Conservation (phyloP, 768 basidiomycete genomes). For the Lactarius deliciosus region DNA sequence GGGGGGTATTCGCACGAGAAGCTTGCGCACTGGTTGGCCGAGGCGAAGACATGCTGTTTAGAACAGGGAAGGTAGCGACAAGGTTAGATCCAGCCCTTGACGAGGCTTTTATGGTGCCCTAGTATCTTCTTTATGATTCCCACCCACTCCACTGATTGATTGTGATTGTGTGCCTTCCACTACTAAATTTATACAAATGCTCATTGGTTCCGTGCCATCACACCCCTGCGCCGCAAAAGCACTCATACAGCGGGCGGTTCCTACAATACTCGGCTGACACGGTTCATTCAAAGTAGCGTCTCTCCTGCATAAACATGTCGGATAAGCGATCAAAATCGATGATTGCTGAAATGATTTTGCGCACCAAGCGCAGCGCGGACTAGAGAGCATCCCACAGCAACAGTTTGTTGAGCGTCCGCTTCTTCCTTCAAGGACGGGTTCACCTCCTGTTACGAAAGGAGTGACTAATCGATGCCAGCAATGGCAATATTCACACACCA, state of each 20-base stretch:
- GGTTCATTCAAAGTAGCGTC: conserved; percentile 30
- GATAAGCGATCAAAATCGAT: not conserved
- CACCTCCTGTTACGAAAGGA: conserved; percentile 64
- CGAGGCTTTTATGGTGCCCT: not conserved
- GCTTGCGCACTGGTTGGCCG: conserved; percentile 22
- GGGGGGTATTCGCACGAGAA: conserved; percentile 31
- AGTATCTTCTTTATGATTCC: not conserved
- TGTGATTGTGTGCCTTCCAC: not conserved
- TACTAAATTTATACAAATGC: conserved; percentile 11
- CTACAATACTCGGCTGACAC: not conserved
- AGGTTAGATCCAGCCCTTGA: not conserved
- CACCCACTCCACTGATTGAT: not conserved
- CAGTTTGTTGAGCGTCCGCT: conserved; percentile 77
- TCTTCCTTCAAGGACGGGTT: conserved; percentile 89
- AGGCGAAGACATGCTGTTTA: conserved; percentile 30
- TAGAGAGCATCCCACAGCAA: conserved; percentile 86
- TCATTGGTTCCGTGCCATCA: conserved; percentile 8
- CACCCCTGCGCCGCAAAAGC: not conserved
- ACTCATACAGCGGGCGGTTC: not conserved
- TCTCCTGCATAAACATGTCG: conserved; percentile 27
- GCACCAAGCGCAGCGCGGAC: conserved; percentile 79
- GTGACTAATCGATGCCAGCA: conserved; percentile 13
- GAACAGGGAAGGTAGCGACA: not conserved
- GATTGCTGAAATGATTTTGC: conserved; percentile 31
- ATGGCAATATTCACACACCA: conserved; percentile 53